Base-by-base conservation (phyloP, 2,329 filamentous ascomycete genomes). In the Phyllosticta ampelicida region DNA sequence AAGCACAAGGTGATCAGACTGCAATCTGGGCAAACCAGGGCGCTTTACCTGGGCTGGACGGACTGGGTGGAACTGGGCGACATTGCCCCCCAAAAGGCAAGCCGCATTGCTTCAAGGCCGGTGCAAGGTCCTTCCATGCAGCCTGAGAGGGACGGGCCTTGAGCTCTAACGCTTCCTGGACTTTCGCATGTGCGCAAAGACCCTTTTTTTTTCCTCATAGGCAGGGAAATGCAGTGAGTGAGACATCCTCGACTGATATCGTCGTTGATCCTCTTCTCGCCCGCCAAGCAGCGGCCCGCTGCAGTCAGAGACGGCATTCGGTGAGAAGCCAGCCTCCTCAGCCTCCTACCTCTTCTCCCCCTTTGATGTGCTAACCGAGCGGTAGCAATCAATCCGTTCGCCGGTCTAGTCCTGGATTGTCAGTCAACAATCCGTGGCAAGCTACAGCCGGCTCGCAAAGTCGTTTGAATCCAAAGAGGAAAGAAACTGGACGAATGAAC, bases 391-490 rank as follows among this genome's bases (percentile, higher is more conserved):
- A 53, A 16, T 23, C 36, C 36, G 2, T 28, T 10, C 48, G 19
- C 55, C 36, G 50, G 29, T 53, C 23, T 58, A 51, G n/a, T 21
- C 26, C 11, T 36, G 53, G 56, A 58, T 58, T 58, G 56, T n/a
- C 19, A 11, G 23, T 59, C 26, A 30, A 53, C 57, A 59, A 55
- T 48, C 57, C 56, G 19, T 54, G 52, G 48, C 21, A 51, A 13
- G 28, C 9, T 11, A 44, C 23, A 44, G 29, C 51, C 13, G 29
- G 50, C 48, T 23, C 9, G 44, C 9, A 48, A 21, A 48, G 51
- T 30, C 26, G 56, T 58, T 10, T 20, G 51, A 16, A 44, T 26
- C 30, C 20, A 29, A 23, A 26, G 23, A 26, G 8, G 23, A 26
- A 44, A 44, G 36, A 53, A 48, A 28, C 53, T 20, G 8, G 20